Percentiles rank a stretch among this genome's conserved stretches.
Conservation (phyloP, 371 early-diverging fungal species). For the Saksenaea oblongispora region DNA sequence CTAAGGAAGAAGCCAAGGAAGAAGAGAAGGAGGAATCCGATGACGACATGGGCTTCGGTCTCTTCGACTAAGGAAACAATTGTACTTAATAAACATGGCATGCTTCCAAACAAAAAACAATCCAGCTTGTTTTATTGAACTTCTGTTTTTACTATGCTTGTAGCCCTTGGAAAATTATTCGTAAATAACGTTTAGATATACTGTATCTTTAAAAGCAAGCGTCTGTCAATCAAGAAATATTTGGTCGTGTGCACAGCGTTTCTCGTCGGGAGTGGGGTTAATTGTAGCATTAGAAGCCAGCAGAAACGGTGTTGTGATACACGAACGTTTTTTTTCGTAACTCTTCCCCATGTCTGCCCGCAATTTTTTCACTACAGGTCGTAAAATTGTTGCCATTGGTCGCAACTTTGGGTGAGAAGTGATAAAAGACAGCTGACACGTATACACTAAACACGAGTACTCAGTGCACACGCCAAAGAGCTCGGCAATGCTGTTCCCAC, state of each 20-base stretch:
- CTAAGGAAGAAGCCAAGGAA: slow-evolving; percentile 59
- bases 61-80: not conserved
- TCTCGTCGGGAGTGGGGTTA: too few species aligned
- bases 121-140: too few species aligned
- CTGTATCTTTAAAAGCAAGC: too few species aligned
- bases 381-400: slow-evolving; percentile 92
- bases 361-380: slow-evolving; percentile 66
- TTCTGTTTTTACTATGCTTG: too few species aligned
- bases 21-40: slow-evolving; percentile 84
- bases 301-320: too few species aligned
- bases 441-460: not conserved
- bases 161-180: too few species aligned
- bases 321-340: not conserved
- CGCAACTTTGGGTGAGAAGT: slow-evolving; percentile 69
- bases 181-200: too few species aligned
- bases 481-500: slow-evolving; percentile 89
- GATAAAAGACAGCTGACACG: not conserved
- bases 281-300: too few species aligned
- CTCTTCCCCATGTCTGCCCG: slow-evolving; percentile 42
- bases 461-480: slow-evolving; percentile 89
- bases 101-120: not conserved
- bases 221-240: too few species aligned
- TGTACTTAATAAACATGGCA: not conserved
- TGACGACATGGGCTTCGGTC: slow-evolving; percentile 37
- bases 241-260: too few species aligned